These are phyloP conservation scores for Trypethelium eluteriae DNA, from an alignment of 495 filamentous ascomycete species.

Conservation along the genomic window DNA sequence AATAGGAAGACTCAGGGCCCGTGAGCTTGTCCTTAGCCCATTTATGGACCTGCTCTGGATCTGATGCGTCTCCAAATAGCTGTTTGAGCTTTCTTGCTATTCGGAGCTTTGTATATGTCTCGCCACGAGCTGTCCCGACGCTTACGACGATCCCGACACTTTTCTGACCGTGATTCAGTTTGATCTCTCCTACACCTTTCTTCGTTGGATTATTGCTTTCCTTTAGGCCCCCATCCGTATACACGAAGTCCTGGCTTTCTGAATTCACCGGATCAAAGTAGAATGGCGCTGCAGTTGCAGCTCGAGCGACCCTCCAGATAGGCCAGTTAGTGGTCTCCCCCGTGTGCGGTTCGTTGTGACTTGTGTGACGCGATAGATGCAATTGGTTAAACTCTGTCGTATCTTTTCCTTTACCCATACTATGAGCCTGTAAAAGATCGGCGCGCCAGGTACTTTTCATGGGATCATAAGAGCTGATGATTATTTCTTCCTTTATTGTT, in stretches of 20 bases:
- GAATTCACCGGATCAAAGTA: constrained; percentile 22
- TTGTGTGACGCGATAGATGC: neutral
- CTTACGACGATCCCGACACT: constrained; percentile 21
- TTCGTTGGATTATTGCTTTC: constrained; percentile 17
- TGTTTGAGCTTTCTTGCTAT: neutral
- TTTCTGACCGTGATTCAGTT: constrained; percentile 13
- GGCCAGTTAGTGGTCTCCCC: neutral
- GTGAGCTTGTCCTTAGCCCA: neutral
- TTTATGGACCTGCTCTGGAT: neutral
- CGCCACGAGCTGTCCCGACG: constrained; percentile 20
- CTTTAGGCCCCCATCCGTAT: constrained; percentile 20
- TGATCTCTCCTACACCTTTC: constrained; percentile 17
- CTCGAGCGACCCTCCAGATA: constrained; percentile 26
- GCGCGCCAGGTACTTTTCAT: no score
- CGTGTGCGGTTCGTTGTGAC: constrained; percentile 2
- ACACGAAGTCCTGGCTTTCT: neutral
- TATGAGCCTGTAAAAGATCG: no score
- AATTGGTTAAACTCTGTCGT: neutral
- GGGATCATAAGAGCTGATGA: no score
- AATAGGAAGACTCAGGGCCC: neutral
- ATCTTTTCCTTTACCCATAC: neutral
- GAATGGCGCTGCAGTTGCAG: constrained; percentile 22
- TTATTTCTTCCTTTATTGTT: no score
- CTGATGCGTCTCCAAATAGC: neutral
- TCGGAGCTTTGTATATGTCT: neutral